These are phyloP conservation scores for Termitomyces sp. DNA, from an alignment of 768 basidiomycete species.

Conservation along the genomic window DNA sequence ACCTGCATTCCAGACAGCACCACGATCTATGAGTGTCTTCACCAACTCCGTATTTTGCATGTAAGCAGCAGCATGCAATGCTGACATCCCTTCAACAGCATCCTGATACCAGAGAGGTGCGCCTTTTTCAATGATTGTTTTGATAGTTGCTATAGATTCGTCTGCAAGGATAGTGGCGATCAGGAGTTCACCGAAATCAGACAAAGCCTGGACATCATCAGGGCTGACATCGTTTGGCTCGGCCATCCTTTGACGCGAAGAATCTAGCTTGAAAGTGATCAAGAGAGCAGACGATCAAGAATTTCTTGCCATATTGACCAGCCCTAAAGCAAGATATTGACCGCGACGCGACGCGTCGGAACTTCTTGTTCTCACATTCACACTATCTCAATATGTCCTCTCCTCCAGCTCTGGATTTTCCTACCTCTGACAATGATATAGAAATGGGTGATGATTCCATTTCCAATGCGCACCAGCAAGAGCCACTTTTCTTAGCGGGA, in stretches of 20 bases:
- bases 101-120: slow-evolving; percentile 92
- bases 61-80: slow-evolving; percentile 84
- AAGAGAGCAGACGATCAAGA: not conserved
- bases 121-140: slow-evolving; percentile 50
- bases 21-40: slow-evolving; percentile 64
- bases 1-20: slow-evolving; percentile 92
- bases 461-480: slow-evolving; percentile 32
- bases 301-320: slow-evolving; percentile 18
- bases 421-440: slow-evolving; percentile 54
- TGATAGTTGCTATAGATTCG: slow-evolving; percentile 39
- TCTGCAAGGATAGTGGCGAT: slow-evolving; percentile 52
- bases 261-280: not conserved
- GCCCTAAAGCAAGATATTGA: slow-evolving; percentile 43
- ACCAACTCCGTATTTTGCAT: slow-evolving; percentile 60
- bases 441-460: slow-evolving; percentile 41
- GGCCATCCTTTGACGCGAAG: slow-evolving; percentile 19
- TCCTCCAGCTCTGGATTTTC: slow-evolving; percentile 59
- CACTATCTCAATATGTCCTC: slow-evolving; percentile 48
- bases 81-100: slow-evolving; percentile 69
- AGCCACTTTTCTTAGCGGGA: slow-evolving; percentile 49
- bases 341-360: slow-evolving; percentile 50
- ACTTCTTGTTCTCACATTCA: slow-evolving; percentile 11
- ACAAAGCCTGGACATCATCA: slow-evolving; percentile 38
- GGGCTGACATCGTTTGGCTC: not conserved
- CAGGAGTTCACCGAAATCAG: slow-evolving; percentile 51